A percentile compares a stretch with the other conserved stretches of the same genome.
These are phyloP conservation scores for Talaromyces funiculosus DNA, from an alignment of 2,329 filamentous ascomycete genomes.

Conservation along the genomic window DNA sequence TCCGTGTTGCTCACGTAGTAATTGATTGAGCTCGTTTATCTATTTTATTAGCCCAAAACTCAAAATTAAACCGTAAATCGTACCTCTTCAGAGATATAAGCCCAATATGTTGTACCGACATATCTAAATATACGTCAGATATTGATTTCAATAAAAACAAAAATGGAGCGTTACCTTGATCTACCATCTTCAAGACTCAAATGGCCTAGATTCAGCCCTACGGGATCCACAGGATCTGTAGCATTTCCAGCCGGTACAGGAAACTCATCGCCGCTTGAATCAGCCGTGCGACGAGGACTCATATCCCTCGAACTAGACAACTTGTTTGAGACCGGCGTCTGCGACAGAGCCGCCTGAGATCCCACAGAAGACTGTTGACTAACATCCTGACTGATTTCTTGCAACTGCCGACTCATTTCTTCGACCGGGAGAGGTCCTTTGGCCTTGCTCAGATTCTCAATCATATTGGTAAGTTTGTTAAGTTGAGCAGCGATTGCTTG, in stretches of 20 bases:
- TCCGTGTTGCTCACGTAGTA: conserved; percentile 38
- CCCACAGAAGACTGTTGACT: conserved; percentile 7
- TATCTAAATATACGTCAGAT: conserved; percentile 28
- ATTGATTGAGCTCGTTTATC: conserved; percentile 42
- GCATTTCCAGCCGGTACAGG: conserved; percentile 38
- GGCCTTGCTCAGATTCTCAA: conserved; percentile 37
- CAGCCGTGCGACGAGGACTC: conserved; percentile 31
- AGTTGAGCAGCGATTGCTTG: conserved; percentile 40
- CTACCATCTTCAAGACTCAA: conserved; percentile 40
- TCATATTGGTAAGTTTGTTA: conserved; percentile 41
- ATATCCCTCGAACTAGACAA: conserved; percentile 20
- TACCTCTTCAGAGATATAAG: conserved; percentile 42
- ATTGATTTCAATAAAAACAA: neutral
- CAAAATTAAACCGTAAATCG: neutral
- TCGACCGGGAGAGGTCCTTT: conserved; percentile 21
- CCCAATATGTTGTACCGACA: conserved; percentile 43
- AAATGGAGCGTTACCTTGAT: conserved; percentile 24
- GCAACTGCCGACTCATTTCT: conserved; percentile 12
- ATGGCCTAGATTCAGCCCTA: conserved; percentile 38
- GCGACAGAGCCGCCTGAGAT: conserved; percentile 9
- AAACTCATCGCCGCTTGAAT: conserved; percentile 37
- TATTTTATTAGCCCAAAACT: conserved; percentile 18
- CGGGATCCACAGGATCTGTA: conserved; percentile 39
- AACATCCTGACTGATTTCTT: conserved; percentile 8
- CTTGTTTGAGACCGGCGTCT: conserved; percentile 10